A percentile compares a stretch with the other conserved stretches of the same genome.
Evolutionary conservation across 768 basidiomycete species (phyloP).

Genomic region (Rhizopogon vulgaris): DNA sequence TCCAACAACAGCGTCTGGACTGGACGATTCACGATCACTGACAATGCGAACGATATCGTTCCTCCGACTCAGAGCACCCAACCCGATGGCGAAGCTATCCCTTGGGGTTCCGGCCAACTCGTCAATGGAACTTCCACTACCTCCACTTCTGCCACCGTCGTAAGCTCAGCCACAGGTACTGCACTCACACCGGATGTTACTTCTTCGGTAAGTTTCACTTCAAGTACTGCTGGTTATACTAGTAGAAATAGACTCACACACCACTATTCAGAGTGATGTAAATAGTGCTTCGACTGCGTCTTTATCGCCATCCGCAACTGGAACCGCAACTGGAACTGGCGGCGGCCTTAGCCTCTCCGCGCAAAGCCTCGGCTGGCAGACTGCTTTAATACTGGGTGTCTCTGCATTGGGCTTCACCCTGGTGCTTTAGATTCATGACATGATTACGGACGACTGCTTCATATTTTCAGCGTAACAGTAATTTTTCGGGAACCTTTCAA

Average conservation of each 20-base stretch:
- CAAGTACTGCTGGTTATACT: slow-evolving; percentile 4
- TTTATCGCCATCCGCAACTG: not conserved
- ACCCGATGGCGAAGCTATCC: slow-evolving; percentile 42
- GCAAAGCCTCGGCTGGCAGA: slow-evolving; percentile 9
- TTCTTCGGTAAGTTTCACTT: slow-evolving; percentile 1
- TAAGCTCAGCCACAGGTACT: not conserved
- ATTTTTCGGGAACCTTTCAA: not conserved
- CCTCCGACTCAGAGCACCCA: slow-evolving; percentile 49
- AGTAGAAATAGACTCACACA: not conserved
- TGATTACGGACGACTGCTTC: not conserved
- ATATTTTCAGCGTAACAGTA: not conserved
- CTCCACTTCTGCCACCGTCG: slow-evolving; percentile 6
- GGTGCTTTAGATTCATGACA: slow-evolving; percentile 11
- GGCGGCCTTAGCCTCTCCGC: not conserved
- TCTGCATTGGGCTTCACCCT: slow-evolving; percentile 13
- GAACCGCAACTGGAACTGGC: slow-evolving; percentile 4
- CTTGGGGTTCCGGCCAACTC: slow-evolving; percentile 65
- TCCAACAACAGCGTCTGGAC: slow-evolving; percentile 52
- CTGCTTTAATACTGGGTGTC: slow-evolving; percentile 12
- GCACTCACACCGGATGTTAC: not conserved
- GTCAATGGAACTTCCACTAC: slow-evolving; percentile 33
- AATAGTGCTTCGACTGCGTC: not conserved
- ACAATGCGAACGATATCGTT: slow-evolving; percentile 36
- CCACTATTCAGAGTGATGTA: not conserved
- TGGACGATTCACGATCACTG: slow-evolving; percentile 70